Evolutionary conservation across 306 rosid genomes (phyloP), one percentile per base, ranked within the genome.

Genomic region (Sindora glabra): DNA sequence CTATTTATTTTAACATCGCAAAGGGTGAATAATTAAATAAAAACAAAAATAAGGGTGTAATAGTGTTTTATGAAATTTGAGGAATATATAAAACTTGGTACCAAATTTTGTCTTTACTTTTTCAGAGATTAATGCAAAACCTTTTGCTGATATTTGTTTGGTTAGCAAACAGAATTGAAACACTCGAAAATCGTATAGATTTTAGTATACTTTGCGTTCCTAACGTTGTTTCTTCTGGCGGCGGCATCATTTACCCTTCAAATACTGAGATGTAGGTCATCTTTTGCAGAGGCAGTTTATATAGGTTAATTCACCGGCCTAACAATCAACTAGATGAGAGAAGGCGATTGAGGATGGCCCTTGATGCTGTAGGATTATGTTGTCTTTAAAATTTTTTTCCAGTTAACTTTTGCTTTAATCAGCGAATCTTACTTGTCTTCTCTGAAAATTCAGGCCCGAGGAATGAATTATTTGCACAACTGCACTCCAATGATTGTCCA

Each of bases 401-500:
- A 17, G 38, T 34, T 68, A 39, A 60, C 40, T 15, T 39, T 64
- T 47, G 2, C 22, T 66, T 47, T 52, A 47, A 53, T 53, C 22
- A 11, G 6, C 44, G 58, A 69, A 26, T 56, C 64, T 64, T 32
- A 52, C 23, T 29, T 41, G 12, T 61, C 19, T 49, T 50, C 67
- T 70, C 57, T 65, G 65, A 68, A 52, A 70, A 21, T 68, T 69
- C 83, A 90, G 97, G 95, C 97, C 50, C 81, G 95, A 61, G 95
- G 97, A 74, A 90, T 90, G 97, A 90, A 87, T 69, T 90, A 90
- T 71, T 79, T 90, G 87, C 97, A 87, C 74, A 90, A 63, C 63
- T 80, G 90, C 79, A 64, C 77, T 34, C 97, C 97, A 3, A 75
- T 80, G 40, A 71, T 90, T 59, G 97, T 90, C 34, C 97, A 90